Evolutionary conservation across 2,329 filamentous ascomycete species (phyloP).

Genomic region (Chaetomiaceae sp.): DNA sequence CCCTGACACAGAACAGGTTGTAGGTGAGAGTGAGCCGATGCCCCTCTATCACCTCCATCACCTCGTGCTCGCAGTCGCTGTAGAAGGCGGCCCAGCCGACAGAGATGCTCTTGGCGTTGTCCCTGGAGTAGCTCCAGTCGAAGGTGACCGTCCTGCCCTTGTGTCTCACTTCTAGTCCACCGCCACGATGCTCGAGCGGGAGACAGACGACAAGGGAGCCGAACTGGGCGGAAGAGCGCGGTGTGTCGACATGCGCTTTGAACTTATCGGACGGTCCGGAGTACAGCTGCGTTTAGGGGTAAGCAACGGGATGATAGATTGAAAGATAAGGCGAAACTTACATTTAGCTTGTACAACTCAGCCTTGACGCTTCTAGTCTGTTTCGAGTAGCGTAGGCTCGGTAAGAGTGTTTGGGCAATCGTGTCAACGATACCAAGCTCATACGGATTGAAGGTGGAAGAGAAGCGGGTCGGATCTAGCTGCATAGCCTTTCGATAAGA

Average conservation of each 20-base stretch:
- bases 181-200: constrained; percentile 33
- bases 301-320: too few relatives aligned
- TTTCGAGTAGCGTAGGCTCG: constrained; percentile 25
- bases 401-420: constrained; percentile 41
- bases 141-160: constrained; percentile 30
- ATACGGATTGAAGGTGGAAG: constrained; percentile 45
- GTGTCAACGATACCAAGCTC: constrained; percentile 46
- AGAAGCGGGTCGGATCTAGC: constrained; percentile 42
- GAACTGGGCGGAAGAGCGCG: constrained; percentile 42
- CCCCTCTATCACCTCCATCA: constrained; percentile 42
- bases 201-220: constrained; percentile 50
- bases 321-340: not conserved
- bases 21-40: constrained; percentile 55
- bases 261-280: constrained; percentile 45
- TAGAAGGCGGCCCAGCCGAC: constrained; percentile 48
- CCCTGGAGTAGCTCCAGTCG: constrained; percentile 34
- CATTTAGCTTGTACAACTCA: constrained; percentile 50
- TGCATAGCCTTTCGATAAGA: constrained; percentile 47
- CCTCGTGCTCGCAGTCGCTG: constrained; percentile 47
- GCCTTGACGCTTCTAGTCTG: constrained; percentile 32
- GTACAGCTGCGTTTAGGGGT: constrained; percentile 31
- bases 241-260: constrained; percentile 47
- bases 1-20: constrained; percentile 43
- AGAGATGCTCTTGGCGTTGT: not conserved
- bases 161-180: constrained; percentile 39